These are phyloP conservation scores for Colletotrichum sp. DNA, from an alignment of 2,329 filamentous ascomycete genomes.

Conservation along the genomic window DNA sequence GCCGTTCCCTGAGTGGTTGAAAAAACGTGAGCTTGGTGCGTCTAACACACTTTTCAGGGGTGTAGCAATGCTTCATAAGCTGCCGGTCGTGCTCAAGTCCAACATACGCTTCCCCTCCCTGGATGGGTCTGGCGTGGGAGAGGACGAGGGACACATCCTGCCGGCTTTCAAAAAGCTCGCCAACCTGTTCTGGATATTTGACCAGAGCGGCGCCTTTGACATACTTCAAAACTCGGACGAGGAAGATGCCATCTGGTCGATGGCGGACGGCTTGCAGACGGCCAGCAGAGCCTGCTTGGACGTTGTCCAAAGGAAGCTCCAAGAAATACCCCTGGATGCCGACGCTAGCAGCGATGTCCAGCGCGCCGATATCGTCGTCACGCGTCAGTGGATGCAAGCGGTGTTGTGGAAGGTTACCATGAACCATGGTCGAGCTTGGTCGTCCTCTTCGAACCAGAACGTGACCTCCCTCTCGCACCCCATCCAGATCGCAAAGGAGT, in stretches of 20 bases:
- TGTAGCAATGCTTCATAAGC: constrained; percentile 54
- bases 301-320: constrained; percentile 45
- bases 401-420: constrained; percentile 50
- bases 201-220: constrained; percentile 53
- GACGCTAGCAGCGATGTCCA: constrained; percentile 52
- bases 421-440: constrained; percentile 31
- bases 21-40: background rate
- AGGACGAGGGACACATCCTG: constrained; percentile 48
- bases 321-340: constrained; percentile 42
- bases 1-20: background rate
- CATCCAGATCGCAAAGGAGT: constrained; percentile 50
- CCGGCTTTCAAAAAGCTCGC: constrained; percentile 55
- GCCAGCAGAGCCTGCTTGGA: constrained; percentile 36
- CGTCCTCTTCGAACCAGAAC: background rate
- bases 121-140: constrained; percentile 33
- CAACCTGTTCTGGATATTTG: constrained; percentile 54
- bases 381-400: constrained; percentile 56
- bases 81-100: constrained; percentile 49
- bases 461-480: constrained; percentile 35
- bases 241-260: constrained; percentile 30
- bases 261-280: constrained; percentile 23
- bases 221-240: constrained; percentile 44
- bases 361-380: constrained; percentile 53
- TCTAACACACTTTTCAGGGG: constrained; percentile 34
- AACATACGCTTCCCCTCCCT: constrained; percentile 41